A percentile compares a stretch with the other conserved stretches of the same genome.
These are phyloP conservation scores for Cornus florida DNA, from an alignment of 148 eudicot genomes.

Conservation along the genomic window DNA sequence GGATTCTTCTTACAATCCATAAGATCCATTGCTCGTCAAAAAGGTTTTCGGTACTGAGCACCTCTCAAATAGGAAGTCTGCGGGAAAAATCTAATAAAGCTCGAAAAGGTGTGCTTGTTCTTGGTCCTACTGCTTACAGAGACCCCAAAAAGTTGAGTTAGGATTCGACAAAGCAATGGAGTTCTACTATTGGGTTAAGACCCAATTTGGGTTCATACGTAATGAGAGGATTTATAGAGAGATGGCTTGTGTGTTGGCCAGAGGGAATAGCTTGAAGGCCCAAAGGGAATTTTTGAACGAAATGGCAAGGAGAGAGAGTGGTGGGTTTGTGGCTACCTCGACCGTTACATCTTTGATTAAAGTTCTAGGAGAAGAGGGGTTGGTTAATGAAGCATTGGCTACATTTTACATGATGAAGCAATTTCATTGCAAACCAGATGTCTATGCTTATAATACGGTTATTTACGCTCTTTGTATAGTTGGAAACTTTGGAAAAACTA, in stretches of 20 bases:
- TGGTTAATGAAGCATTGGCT: too few relatives aligned
- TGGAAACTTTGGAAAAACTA: too few relatives aligned
- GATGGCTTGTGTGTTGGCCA: too few relatives aligned
- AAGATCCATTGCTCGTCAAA: constrained; percentile 72
- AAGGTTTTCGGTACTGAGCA: constrained; percentile 54
- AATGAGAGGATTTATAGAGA: too few relatives aligned
- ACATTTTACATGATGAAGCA: too few relatives aligned
- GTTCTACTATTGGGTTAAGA: constrained; percentile 73
- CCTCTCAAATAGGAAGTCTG: constrained; percentile 63
- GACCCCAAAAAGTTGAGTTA: constrained; percentile 47
- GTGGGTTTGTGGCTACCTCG: constrained; percentile 50
- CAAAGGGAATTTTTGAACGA: constrained; percentile 70
- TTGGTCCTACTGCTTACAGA: constrained; percentile 76
- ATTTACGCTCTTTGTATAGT: too few relatives aligned
- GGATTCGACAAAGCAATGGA: constrained; percentile 59
- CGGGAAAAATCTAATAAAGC: constrained; percentile 38
- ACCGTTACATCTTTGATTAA: constrained; percentile 82
- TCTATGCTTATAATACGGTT: too few relatives aligned
- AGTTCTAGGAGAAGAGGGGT: too few relatives aligned
- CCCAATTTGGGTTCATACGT: constrained; percentile 48
- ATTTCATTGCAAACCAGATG: too few relatives aligned
- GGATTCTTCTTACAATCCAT: constrained; percentile 59
- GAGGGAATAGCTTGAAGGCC: too few relatives aligned
- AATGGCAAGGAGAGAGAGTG: constrained; percentile 44
- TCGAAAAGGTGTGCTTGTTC: constrained; percentile 40